These are phyloP conservation scores for Picea abies DNA, from an alignment of 83 land plant species.

Conservation along the genomic window DNA sequence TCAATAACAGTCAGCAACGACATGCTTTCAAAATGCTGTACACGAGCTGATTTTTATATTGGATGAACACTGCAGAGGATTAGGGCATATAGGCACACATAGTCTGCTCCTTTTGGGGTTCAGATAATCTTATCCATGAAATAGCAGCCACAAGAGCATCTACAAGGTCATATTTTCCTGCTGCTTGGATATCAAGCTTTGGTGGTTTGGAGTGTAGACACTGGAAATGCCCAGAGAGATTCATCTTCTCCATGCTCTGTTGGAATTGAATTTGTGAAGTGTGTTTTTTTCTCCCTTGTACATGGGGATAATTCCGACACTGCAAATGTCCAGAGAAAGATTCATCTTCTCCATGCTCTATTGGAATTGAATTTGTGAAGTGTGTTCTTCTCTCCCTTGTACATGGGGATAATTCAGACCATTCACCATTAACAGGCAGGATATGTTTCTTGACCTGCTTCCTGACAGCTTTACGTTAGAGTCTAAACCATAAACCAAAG, in stretches of 20 bases:
- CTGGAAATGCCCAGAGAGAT: neutral
- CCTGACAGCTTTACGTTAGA: slow-evolving; percentile 9
- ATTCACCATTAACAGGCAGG: neutral
- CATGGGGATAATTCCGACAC: neutral
- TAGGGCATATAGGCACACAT: slow-evolving; percentile 40
- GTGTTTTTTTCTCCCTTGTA: neutral
- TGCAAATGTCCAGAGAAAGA: neutral
- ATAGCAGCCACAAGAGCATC: slow-evolving; percentile 62
- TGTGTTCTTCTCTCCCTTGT: neutral
- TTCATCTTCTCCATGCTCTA: neutral
- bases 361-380: neutral
- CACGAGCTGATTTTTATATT: slow-evolving; percentile 56
- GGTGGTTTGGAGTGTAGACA: neutral
- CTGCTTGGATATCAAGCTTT: slow-evolving; percentile 40
- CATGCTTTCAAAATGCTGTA: slow-evolving; percentile 57
- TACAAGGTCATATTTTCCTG: neutral
- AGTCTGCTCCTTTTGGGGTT: slow-evolving; percentile 70
- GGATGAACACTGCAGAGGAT: slow-evolving; percentile 28
- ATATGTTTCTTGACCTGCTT: slow-evolving; percentile 19
- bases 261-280: neutral
- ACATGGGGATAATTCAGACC: neutral
- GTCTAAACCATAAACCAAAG: slow-evolving; percentile 71
- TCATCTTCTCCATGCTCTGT: neutral
- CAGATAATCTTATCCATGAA: slow-evolving; percentile 58
- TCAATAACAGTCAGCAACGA: neutral